A percentile compares a stretch with the other conserved stretches of the same genome.
Conservation (phyloP, 2,329 filamentous ascomycete genomes). For the Monosporascus ibericus region DNA sequence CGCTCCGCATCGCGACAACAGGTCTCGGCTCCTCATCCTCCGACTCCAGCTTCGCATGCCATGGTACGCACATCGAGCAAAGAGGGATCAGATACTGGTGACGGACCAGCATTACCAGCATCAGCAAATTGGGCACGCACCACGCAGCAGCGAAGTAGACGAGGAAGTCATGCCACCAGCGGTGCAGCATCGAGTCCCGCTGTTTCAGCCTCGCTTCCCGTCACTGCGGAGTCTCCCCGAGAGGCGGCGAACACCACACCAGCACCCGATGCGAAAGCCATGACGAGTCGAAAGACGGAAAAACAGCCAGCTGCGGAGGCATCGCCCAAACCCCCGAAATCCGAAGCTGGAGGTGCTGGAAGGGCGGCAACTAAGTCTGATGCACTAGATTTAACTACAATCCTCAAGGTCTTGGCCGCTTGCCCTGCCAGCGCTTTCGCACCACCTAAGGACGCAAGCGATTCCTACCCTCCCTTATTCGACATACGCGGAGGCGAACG, state of each 20-base stretch:
- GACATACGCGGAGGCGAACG: conserved; percentile 78
- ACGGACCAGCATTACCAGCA: conserved; percentile 85
- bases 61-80: conserved; percentile 76
- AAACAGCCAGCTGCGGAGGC: conserved; percentile 18
- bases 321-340: conserved; percentile 4
- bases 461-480: conserved; percentile 66
- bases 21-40: conserved; percentile 31
- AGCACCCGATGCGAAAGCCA: conserved; percentile 25
- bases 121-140: conserved; percentile 88
- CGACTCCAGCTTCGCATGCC: conserved; percentile 42
- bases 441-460: conserved; percentile 12
- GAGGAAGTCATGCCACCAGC: conserved; percentile 75
- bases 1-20: conserved; percentile 50
- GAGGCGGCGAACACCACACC: conserved; percentile 33
- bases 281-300: conserved; percentile 19
- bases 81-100: conserved; percentile 66
- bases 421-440: conserved; percentile 33
- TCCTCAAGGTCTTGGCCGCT: conserved; percentile 18
- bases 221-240: conserved; percentile 42
- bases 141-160: conserved; percentile 58
- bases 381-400: conserved; percentile 15
- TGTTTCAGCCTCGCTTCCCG: conserved; percentile 53
- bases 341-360: conserved; percentile 2
- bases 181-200: conserved; percentile 78
- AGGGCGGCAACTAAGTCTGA: conserved; percentile 7